Conservation (phyloP, 1,284 basidiomycete species). For the Neonothopanus nambi region DNA sequence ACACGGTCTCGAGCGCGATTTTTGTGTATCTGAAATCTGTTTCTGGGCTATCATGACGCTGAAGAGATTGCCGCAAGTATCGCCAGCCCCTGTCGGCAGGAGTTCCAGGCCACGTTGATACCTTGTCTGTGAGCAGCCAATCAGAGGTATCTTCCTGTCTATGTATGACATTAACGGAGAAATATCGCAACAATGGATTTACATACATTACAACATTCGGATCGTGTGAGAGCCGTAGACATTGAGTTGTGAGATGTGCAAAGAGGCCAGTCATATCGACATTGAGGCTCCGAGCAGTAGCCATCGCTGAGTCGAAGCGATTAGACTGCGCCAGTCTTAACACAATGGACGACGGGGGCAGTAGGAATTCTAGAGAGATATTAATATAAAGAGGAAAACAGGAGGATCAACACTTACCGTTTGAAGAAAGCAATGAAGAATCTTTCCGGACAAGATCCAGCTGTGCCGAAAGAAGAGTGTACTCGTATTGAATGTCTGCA, state of each 20-base stretch:
- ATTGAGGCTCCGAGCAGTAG: constrained; percentile 72
- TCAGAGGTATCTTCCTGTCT: constrained; percentile 70
- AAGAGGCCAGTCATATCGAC: constrained; percentile 91
- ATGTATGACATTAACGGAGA: constrained; percentile 17
- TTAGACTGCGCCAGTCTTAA: constrained; percentile 80
- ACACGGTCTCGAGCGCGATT: constrained; percentile 73
- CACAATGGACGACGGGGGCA: constrained; percentile 76
- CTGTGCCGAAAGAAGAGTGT: constrained; percentile 77
- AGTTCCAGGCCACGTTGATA: constrained; percentile 82
- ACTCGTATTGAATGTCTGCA: constrained; percentile 84
- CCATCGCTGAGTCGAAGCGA: constrained; percentile 80
- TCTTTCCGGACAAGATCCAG: constrained; percentile 69
- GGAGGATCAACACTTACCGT: constrained; percentile 31
- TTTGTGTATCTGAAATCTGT: constrained; percentile 78
- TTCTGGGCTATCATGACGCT: constrained; percentile 74
- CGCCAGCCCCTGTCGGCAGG: constrained; percentile 84
- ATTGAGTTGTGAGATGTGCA: constrained; percentile 75
- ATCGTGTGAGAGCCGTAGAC: constrained; percentile 70
- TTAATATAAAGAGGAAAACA: constrained; percentile 18
- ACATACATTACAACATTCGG: constrained; percentile 57
- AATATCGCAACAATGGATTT: constrained; percentile 11
- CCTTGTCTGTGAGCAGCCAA: constrained; percentile 82
- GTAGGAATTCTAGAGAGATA: constrained; percentile 51
- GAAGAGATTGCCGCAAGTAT: constrained; percentile 80
- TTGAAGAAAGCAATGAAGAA: constrained; percentile 37